Evolutionary conservation across 805 yeast species (phyloP), one percentile per base, ranked within the genome.

Genomic region (Yarrowia sp.): DNA sequence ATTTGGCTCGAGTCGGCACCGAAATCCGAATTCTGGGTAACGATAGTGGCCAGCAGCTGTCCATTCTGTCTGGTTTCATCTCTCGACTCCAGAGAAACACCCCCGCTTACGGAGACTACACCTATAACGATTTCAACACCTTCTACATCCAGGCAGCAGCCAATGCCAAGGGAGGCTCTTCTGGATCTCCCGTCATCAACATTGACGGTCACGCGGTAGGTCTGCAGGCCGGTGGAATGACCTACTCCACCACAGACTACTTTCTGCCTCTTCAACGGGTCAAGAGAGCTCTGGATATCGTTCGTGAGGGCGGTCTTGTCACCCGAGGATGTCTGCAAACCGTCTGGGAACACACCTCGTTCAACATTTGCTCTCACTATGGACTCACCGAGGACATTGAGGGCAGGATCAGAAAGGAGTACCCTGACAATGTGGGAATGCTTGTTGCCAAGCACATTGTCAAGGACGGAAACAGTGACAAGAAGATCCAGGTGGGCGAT

Each of bases 131-230:
- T 81, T 92, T 92, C 83, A 92, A 92, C 77, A 92, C 97, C 0
- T 97, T 91, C 77, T 92, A 92, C 79, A 91, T 92, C 69, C 97
- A 92, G 79, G 97, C 97, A 0, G 97, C 98, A 5, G 97, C 98
- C 1, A 86, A 92, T 70, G 97, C 98, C 0, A 89, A 97, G n/a
- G 98, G 97, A 41, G 98, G 98, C 2, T 91, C 97, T 3, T 89
- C 95, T 63, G 98, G 98, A 7, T 91, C 97, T 2, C 98, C 98
- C 0, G 98, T 93, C n/a, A 96, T 93, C 2, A 89, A 92, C 77
- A 87, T 89, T 56, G 89, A 90, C 73, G 97, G 97, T 2, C 79
- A 87, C 74, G 97, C 94, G 0, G 91, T 93, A 19, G 97, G 97
- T 0, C 80, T 92, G 65, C 97, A 92, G 78, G 98, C 98, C 1